phyloP scores from a whole-genome alignment of 331 rosid genomes.

The Rhamnella rubrinervis region DNA sequence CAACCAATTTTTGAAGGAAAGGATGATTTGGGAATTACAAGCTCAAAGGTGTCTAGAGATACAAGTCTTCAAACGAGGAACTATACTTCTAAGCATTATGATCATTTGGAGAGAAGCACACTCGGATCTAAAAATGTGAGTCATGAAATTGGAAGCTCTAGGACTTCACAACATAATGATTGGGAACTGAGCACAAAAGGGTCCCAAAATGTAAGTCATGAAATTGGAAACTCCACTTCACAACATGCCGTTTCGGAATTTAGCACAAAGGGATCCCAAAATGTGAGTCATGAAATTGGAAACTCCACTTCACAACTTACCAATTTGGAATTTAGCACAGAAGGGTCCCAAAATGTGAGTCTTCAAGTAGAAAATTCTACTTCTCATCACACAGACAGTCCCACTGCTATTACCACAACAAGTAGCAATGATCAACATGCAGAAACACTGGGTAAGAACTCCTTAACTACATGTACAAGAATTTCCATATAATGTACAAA shows the following conservation, averaged over 20 bases:
- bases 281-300: background rate
- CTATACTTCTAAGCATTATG: too few species aligned
- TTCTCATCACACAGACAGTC: background rate
- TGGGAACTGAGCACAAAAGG: background rate
- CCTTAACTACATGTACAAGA: background rate
- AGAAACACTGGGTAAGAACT: constrained; percentile 10
- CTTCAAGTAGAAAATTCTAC: background rate
- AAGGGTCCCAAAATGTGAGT: background rate
- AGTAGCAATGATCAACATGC: background rate
- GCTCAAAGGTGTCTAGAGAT: background rate
- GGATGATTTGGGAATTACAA: background rate
- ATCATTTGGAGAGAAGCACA: background rate
- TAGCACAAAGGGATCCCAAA: background rate
- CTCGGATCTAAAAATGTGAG: background rate
- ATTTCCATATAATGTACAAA: too few species aligned
- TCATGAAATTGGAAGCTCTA: background rate
- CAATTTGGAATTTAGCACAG: background rate
- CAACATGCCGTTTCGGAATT: background rate
- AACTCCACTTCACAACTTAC: background rate
- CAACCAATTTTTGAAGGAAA: constrained; percentile 37
- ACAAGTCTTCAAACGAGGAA: background rate
- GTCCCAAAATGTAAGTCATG: background rate
- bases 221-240: background rate
- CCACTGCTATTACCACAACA: background rate
- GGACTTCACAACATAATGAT: background rate